Percentiles rank a stretch among this genome's conserved stretches.
Conservation (phyloP, 176 grass and related monocot genomes). For the Microstegium vimineum region DNA sequence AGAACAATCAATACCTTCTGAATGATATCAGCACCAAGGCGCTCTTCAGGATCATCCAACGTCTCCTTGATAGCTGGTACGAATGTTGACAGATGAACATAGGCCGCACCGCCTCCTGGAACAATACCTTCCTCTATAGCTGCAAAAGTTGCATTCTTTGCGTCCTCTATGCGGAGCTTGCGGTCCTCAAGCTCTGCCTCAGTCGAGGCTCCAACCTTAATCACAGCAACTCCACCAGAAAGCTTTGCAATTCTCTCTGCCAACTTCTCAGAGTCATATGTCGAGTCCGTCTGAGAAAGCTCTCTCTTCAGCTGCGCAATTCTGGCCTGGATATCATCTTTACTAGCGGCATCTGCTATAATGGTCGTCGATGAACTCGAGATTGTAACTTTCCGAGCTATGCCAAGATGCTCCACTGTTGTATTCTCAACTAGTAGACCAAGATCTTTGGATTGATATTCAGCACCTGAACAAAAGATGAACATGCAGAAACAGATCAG, state of each 20-base stretch:
- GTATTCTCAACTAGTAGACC: conserved; percentile 71
- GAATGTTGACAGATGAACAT: conserved; percentile 73
- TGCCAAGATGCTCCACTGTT: conserved; percentile 75
- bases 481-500: neutral
- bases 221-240: conserved; percentile 86
- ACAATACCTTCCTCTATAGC: conserved; percentile 95
- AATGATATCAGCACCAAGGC: conserved; percentile 88
- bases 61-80: conserved; percentile 81
- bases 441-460: conserved; percentile 91
- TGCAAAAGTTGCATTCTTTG: conserved; percentile 92
- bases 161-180: conserved; percentile 89
- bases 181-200: conserved; percentile 92
- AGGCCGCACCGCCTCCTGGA: conserved; percentile 84
- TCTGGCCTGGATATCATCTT: conserved; percentile 89
- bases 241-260: conserved; percentile 95
- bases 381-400: conserved; percentile 76
- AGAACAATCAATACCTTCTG: conserved; percentile 67
- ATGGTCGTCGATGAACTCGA: conserved; percentile 64
- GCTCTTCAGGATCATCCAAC: conserved; percentile 77
- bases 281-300: conserved; percentile 78
- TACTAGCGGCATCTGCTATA: conserved; percentile 77
- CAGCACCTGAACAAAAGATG: conserved; percentile 54
- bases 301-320: conserved; percentile 84
- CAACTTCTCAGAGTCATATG: conserved; percentile 84
- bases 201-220: conserved; percentile 87